phyloP scores from a whole-genome alignment of 2,329 filamentous ascomycete genomes.

The Niveomyces coronatus region DNA sequence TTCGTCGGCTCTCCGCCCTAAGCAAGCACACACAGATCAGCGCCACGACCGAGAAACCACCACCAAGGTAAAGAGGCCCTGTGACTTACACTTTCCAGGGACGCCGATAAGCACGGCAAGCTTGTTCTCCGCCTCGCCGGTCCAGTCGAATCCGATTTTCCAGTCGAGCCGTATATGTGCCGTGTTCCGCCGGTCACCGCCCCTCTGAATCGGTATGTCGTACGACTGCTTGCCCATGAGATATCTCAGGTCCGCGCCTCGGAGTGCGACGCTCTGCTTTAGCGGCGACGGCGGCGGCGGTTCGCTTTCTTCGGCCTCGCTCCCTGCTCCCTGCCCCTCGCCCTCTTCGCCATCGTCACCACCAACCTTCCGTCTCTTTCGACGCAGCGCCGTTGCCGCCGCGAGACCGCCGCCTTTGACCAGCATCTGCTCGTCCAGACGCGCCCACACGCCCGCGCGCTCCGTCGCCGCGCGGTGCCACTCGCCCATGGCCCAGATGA shows the following conservation, averaged over 20 bases:
- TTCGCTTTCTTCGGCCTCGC: too few relatives aligned
- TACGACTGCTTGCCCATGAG: slow-evolving; percentile 43
- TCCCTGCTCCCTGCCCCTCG: slow-evolving; percentile 14
- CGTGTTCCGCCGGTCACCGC: slow-evolving; percentile 21
- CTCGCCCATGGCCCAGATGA: slow-evolving; percentile 58
- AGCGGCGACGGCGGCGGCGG: too few relatives aligned
- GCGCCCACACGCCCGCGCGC: slow-evolving; percentile 53
- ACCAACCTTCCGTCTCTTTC: too few relatives aligned
- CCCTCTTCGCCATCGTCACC: slow-evolving; percentile 13
- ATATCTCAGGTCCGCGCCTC: slow-evolving; percentile 36
- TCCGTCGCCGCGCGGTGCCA: slow-evolving; percentile 53
- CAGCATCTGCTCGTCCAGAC: slow-evolving; percentile 37
- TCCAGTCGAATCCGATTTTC: slow-evolving; percentile 61
- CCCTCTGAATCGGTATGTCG: slow-evolving; percentile 30
- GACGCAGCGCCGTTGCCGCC: slow-evolving; percentile 16
- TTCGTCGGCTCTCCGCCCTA: slow-evolving; percentile 51
- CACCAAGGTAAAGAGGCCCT: background rate
- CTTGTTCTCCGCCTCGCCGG: slow-evolving; percentile 55
- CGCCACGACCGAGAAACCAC: background rate
- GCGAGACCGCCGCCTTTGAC: slow-evolving; percentile 20
- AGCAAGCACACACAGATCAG: slow-evolving; percentile 12
- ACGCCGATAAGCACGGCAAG: slow-evolving; percentile 44
- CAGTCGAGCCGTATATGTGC: slow-evolving; percentile 47
- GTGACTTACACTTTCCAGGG: slow-evolving; percentile 52
- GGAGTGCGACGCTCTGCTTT: slow-evolving; percentile 8